phyloP scores from a whole-genome alignment of 805 yeast species.

The Starmerella ratchasimensis region DNA sequence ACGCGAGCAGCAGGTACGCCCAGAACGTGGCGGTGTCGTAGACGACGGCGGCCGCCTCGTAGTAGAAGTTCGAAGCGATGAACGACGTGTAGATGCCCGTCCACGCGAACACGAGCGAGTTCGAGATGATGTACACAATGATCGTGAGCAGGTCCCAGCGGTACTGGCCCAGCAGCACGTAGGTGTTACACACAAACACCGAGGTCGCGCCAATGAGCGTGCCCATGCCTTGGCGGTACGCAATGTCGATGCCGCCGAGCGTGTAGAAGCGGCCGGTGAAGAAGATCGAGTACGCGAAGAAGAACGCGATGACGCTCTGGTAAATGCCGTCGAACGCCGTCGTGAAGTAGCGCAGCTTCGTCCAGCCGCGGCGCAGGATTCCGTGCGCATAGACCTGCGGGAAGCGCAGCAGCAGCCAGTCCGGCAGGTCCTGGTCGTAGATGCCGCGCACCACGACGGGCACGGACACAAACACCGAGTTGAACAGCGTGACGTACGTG shows the following conservation, averaged over 20 bases:
- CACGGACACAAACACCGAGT: conserved; percentile 65
- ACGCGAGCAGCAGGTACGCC: conserved; percentile 47
- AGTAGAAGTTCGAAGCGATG: conserved; percentile 42
- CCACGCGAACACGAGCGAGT: conserved; percentile 54
- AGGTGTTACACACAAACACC: conserved; percentile 50
- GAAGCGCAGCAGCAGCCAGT: conserved; percentile 46
- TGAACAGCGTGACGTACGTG: conserved; percentile 65
- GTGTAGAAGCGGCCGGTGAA: conserved; percentile 33
- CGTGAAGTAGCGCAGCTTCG: conserved; percentile 42
- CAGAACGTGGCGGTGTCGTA: conserved; percentile 53
- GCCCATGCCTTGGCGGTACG: conserved; percentile 64
- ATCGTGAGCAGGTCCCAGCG: conserved; percentile 67
- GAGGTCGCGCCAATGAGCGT: conserved; percentile 45
- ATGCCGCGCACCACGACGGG: conserved; percentile 64
- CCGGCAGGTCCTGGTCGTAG: conserved; percentile 63
- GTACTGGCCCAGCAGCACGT: conserved; percentile 51
- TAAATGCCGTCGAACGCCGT: conserved; percentile 59
- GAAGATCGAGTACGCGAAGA: conserved; percentile 49
- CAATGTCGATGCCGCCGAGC: conserved; percentile 38
- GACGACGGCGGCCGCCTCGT: conserved; percentile 47
- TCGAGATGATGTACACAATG: conserved; percentile 40
- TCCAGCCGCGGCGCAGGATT: conserved; percentile 49
- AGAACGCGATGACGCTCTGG: conserved; percentile 57
- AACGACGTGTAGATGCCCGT: conserved; percentile 63
- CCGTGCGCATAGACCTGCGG: conserved; percentile 63